Conservation (phyloP, 2,329 filamentous ascomycete genomes). For the Aspergillus quadrilineatus region DNA sequence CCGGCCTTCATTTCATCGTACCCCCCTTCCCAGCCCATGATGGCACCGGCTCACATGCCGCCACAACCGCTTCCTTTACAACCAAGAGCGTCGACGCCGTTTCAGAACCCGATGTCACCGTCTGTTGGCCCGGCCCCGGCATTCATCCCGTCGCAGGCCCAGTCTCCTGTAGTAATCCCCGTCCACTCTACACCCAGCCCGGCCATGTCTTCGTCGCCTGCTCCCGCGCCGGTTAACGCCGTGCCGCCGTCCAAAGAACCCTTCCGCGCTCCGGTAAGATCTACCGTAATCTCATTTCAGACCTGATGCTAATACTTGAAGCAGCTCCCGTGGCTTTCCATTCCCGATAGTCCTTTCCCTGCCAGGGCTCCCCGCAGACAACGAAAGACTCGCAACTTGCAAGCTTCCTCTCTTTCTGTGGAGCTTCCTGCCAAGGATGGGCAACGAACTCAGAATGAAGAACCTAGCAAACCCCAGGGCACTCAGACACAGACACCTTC, state of each 20-base stretch:
- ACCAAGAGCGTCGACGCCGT: slow-evolving; percentile 38
- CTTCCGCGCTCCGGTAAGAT: slow-evolving; percentile 51
- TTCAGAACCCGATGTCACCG: slow-evolving; percentile 39
- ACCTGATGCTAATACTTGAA: background rate
- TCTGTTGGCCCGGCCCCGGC: slow-evolving; percentile 28
- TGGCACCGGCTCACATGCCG: slow-evolving; percentile 39
- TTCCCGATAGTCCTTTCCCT: slow-evolving; percentile 56
- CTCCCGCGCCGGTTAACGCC: slow-evolving; percentile 26
- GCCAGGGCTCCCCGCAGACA: slow-evolving; percentile 49
- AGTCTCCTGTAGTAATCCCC: slow-evolving; percentile 23
- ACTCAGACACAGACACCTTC: slow-evolving; percentile 29
- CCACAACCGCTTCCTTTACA: slow-evolving; percentile 38
- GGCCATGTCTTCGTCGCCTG: slow-evolving; percentile 36
- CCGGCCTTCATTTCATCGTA: slow-evolving; percentile 47
- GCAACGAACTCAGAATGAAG: slow-evolving; percentile 24
- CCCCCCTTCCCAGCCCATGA: slow-evolving; percentile 42
- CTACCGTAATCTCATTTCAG: background rate
- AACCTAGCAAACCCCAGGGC: slow-evolving; percentile 21
- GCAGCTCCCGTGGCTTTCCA: slow-evolving; percentile 62
- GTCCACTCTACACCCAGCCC: slow-evolving; percentile 27
- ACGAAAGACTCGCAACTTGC: slow-evolving; percentile 40
- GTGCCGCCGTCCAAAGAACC: slow-evolving; percentile 39
- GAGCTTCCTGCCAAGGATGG: slow-evolving; percentile 53
- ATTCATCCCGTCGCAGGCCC: slow-evolving; percentile 33
- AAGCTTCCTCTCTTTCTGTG: slow-evolving; percentile 36